Percentiles rank a stretch among this genome's conserved stretches.
These are phyloP conservation scores for Blastobotrys malaysiensis DNA, from an alignment of 1,139 yeast genomes.

Conservation along the genomic window DNA sequence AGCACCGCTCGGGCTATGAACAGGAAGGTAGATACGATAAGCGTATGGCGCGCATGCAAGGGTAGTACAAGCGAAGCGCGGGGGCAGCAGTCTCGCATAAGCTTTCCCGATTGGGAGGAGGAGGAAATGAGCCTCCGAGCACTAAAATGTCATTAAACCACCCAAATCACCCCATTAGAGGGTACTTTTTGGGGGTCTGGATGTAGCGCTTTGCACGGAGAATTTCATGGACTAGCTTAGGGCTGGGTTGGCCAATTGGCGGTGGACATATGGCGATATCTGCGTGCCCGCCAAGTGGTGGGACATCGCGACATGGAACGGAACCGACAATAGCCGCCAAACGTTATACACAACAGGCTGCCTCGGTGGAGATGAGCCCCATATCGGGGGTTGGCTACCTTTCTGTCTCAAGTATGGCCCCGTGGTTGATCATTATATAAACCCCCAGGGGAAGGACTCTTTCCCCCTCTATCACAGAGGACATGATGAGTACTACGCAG, in stretches of 20 bases:
- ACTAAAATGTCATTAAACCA: neutral
- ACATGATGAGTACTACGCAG: neutral
- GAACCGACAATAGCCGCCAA: neutral
- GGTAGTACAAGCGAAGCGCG: neutral
- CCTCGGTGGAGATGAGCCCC: neutral
- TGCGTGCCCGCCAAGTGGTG: neutral
- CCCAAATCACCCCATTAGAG: neutral
- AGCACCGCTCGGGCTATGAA: neutral
- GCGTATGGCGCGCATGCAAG: neutral
- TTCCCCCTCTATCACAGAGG: neutral
- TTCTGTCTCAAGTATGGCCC: neutral
- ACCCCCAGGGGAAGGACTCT: neutral
- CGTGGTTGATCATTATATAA: neutral
- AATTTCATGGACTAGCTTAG: neutral
- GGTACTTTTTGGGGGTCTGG: neutral
- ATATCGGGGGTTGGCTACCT: neutral
- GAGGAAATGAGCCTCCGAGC: neutral
- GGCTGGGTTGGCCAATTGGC: neutral
- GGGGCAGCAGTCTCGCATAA: neutral
- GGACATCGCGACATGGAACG: neutral
- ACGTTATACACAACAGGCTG: neutral
- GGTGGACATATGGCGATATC: neutral
- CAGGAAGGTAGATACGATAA: neutral
- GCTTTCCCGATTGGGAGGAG: neutral
- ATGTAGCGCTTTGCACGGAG: neutral